These are phyloP conservation scores for Fusarium nodosum DNA, from an alignment of 2,329 filamentous ascomycete species.

Conservation along the genomic window DNA sequence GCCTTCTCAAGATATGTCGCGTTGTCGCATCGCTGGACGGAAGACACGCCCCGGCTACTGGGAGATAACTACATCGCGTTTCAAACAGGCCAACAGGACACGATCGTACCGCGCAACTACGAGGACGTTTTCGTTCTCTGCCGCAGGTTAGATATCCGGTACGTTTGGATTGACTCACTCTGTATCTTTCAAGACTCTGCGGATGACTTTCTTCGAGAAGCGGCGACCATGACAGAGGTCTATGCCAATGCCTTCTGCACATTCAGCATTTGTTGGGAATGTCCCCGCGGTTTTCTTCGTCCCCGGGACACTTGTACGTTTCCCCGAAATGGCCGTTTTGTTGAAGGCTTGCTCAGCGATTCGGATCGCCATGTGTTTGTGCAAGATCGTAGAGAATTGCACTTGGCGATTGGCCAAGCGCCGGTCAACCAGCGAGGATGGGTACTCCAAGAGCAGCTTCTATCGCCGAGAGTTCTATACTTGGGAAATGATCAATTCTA, in stretches of 20 bases:
- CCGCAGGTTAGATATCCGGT: background rate
- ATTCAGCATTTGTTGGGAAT: constrained; percentile 5
- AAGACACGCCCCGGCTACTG: accelerated
- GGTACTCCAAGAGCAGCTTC: too few species aligned
- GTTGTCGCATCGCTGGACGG: background rate
- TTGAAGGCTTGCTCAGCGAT: too few species aligned
- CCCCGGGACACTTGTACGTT: background rate
- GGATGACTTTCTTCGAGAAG: background rate
- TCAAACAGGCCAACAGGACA: background rate
- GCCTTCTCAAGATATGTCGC: background rate
- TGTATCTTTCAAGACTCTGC: constrained; percentile 11
- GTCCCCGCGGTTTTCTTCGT: background rate
- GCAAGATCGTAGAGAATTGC: too few species aligned
- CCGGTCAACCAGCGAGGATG: too few species aligned
- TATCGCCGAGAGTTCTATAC: too few species aligned
- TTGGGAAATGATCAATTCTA: too few species aligned
- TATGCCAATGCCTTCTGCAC: constrained; percentile 14
- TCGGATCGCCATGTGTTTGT: too few species aligned
- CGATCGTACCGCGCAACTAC: background rate
- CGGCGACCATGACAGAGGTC: constrained; percentile 1
- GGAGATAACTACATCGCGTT: accelerated
- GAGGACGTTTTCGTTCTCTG: background rate
- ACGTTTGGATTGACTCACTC: constrained; percentile 10
- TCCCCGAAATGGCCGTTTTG: too few species aligned
- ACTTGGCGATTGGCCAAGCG: too few species aligned